Conservation (phyloP, 164 flowering plant species). For the Sextonia rubra region DNA sequence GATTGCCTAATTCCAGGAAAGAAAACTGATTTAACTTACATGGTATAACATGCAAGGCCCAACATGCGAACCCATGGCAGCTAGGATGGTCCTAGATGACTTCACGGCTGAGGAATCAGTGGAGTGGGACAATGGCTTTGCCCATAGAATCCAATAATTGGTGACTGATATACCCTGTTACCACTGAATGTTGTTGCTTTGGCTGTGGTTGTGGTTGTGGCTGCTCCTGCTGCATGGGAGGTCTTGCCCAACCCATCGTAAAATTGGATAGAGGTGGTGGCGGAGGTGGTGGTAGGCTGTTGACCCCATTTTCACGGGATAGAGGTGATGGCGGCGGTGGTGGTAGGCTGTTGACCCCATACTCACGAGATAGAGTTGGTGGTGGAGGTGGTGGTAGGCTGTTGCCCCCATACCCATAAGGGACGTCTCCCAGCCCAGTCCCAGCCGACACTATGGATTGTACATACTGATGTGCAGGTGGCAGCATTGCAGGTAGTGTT, state of each 20-base stretch:
- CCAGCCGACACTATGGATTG: conserved; percentile 46
- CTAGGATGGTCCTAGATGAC: background rate
- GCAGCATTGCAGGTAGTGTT: conserved; percentile 30
- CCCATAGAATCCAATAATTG: conserved; percentile 64
- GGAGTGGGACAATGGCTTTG: conserved; percentile 52
- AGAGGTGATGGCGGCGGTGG: too few species aligned
- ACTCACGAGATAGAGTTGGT: too few species aligned
- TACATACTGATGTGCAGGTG: conserved; percentile 39
- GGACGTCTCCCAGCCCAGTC: conserved; percentile 35
- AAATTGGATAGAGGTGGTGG: conserved; percentile 24
- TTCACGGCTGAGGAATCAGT: conserved; percentile 44
- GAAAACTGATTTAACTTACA: conserved; percentile 12
- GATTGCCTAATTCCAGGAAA: background rate
- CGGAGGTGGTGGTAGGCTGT: conserved; percentile 44
- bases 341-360: conserved; percentile 32
- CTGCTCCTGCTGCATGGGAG: conserved; percentile 31
- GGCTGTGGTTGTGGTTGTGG: background rate
- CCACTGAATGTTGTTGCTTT: background rate
- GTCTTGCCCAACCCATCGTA: conserved; percentile 39
- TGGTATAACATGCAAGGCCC: background rate
- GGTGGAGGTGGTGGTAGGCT: conserved; percentile 36
- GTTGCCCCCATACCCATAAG: conserved; percentile 41
- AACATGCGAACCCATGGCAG: background rate
- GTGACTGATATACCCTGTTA: background rate
- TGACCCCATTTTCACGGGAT: too few species aligned